Percentiles rank a stretch among this genome's conserved stretches.
Evolutionary conservation across 371 early-diverging fungal species (phyloP).

Genomic region (Fennellomyces sp.): DNA sequence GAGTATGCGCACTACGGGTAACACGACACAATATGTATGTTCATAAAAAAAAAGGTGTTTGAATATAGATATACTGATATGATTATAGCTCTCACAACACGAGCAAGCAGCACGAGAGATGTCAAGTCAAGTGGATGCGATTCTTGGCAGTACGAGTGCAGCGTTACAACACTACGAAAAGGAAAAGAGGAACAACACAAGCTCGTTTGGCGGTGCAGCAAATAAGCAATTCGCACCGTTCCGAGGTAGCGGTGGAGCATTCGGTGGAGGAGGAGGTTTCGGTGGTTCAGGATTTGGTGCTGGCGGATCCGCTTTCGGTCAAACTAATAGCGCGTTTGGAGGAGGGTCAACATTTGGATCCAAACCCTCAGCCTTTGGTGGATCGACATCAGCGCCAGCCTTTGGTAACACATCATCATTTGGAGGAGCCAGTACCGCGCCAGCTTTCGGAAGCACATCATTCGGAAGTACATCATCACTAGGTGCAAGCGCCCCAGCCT

Average conservation of each 20-base stretch:
- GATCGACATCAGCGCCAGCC: slow-evolving; percentile 13
- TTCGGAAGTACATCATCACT: not conserved
- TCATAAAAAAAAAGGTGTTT: not conserved
- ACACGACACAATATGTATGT: slow-evolving; percentile 44
- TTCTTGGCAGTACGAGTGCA: slow-evolving; percentile 25
- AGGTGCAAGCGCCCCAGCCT: slow-evolving; percentile 13
- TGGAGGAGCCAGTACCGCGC: slow-evolving; percentile 9
- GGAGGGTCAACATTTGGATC: slow-evolving; percentile 13
- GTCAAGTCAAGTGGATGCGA: slow-evolving; percentile 38
- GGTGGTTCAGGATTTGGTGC: slow-evolving; percentile 16
- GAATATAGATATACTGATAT: not conserved
- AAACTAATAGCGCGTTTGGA: slow-evolving; percentile 22
- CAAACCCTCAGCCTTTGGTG: not conserved
- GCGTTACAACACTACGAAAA: slow-evolving; percentile 46
- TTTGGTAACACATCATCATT: slow-evolving; percentile 25
- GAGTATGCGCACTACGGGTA: slow-evolving; percentile 36
- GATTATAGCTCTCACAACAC: slow-evolving; percentile 22
- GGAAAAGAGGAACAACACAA: slow-evolving; percentile 29
- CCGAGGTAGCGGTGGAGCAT: slow-evolving; percentile 14
- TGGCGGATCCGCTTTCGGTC: slow-evolving; percentile 14
- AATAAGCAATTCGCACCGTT: slow-evolving; percentile 36
- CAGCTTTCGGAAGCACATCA: slow-evolving; percentile 28
- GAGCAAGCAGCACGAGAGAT: slow-evolving; percentile 29
- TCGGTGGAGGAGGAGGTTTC: slow-evolving; percentile 8
- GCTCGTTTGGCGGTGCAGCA: slow-evolving; percentile 29